A percentile compares a stretch with the other conserved stretches of the same genome.
Evolutionary conservation across 495 filamentous ascomycete genomes (phyloP).

Genomic region (Chaetomidium leptoderma): DNA sequence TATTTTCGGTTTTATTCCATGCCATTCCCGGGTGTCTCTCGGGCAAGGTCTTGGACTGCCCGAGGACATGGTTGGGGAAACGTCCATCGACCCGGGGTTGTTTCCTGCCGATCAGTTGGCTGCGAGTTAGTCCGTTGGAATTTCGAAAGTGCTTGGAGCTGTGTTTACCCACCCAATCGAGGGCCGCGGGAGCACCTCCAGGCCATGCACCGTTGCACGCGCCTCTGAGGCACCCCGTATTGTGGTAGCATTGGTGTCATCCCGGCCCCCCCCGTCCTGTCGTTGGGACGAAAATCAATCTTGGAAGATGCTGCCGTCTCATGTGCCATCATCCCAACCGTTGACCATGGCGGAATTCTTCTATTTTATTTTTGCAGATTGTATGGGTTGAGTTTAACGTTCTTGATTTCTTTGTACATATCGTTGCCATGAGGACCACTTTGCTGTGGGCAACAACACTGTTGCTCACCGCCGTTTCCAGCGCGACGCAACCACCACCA

Average conservation of each 20-base stretch:
- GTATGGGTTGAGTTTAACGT: not conserved
- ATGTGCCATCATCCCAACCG: not conserved
- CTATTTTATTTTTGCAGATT: not conserved
- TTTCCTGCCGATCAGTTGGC: too few species aligned
- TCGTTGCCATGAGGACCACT: not conserved
- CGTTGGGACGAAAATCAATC: not conserved
- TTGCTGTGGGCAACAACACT: not conserved
- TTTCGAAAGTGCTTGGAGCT: too few species aligned
- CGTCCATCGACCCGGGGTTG: too few species aligned
- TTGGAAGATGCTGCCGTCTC: not conserved
- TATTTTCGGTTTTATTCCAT: not conserved
- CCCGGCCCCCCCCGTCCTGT: too few species aligned
- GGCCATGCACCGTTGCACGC: too few species aligned
- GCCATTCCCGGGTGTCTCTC: not conserved
- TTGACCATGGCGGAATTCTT: not conserved
- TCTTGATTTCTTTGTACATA: not conserved
- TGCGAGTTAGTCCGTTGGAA: too few species aligned
- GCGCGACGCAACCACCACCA: not conserved
- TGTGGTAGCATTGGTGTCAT: not conserved
- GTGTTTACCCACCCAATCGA: too few species aligned
- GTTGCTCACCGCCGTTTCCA: not conserved
- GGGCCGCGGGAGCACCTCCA: too few species aligned
- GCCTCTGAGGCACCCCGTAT: too few species aligned
- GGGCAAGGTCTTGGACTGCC: too few species aligned
- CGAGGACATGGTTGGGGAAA: too few species aligned